phyloP scores from a whole-genome alignment of 768 basidiomycete genomes.

The Tulasnella sp. region DNA sequence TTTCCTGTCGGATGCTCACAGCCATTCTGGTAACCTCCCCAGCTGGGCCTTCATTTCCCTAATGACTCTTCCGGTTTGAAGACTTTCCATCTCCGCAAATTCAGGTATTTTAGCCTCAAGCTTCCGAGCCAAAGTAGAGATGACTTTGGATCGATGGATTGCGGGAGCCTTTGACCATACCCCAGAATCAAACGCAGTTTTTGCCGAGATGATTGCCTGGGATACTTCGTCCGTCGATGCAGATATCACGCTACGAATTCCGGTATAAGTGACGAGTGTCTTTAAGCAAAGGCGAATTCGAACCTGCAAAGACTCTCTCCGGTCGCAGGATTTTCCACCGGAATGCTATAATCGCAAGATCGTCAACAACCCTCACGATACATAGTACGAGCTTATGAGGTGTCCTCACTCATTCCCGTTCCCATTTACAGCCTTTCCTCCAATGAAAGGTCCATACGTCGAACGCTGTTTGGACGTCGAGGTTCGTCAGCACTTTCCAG shows the following conservation, averaged over 20 bases:
- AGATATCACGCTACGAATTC: conserved; percentile 41
- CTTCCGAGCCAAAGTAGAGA: conserved; percentile 59
- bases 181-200: conserved; percentile 59
- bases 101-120: conserved; percentile 56
- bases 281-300: neutral
- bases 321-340: conserved; percentile 64
- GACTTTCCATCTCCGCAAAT: conserved; percentile 60
- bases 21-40: conserved; percentile 75
- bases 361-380: neutral
- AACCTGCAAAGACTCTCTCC: conserved; percentile 45
- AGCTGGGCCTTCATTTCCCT: conserved; percentile 81
- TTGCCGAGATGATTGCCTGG: conserved; percentile 50
- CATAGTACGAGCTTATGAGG: neutral
- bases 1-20: conserved; percentile 47
- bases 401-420: neutral
- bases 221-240: conserved; percentile 52
- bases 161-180: conserved; percentile 64
- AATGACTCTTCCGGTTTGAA: conserved; percentile 76
- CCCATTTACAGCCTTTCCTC: conserved; percentile 10
- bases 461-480: neutral
- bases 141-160: conserved; percentile 57
- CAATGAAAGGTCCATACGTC: conserved; percentile 21
- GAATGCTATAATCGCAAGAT: conserved; percentile 40
- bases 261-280: neutral
- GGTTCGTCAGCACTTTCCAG: neutral